Conservation (phyloP, 2,329 filamentous ascomycete genomes). For the Coleophoma crateriformis region DNA sequence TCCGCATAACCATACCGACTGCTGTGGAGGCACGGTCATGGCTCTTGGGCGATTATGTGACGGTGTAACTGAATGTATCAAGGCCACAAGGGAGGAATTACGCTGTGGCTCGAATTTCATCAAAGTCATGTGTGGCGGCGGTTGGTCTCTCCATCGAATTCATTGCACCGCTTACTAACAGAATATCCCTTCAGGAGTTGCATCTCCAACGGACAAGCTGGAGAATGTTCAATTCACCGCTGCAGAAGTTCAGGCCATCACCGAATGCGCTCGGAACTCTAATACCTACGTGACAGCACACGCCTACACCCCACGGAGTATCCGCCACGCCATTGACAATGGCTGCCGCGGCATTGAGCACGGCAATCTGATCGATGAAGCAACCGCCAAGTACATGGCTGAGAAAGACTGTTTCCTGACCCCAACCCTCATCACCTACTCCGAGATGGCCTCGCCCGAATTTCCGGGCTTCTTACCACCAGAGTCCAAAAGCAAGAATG, state of each 20-base stretch:
- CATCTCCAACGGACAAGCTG: constrained; percentile 47
- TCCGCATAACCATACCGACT: constrained; percentile 36
- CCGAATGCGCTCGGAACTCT: constrained; percentile 39
- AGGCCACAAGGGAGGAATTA: constrained; percentile 46
- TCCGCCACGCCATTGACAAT: constrained; percentile 48
- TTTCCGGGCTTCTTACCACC: constrained; percentile 38
- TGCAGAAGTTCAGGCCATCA: constrained; percentile 49
- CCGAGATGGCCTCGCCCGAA: constrained; percentile 38
- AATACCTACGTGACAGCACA: constrained; percentile 52
- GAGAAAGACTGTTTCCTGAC: constrained; percentile 42
- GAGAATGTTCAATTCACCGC: constrained; percentile 50
- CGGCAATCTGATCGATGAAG: constrained; percentile 56
- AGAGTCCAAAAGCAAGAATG: constrained; percentile 42
- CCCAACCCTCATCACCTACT: constrained; percentile 47
- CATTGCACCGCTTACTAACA: no score
- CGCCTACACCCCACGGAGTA: constrained; percentile 48
- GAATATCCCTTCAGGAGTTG: constrained; percentile 31
- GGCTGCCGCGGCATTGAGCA: constrained; percentile 53
- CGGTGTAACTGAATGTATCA: constrained; percentile 48
- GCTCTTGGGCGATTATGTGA: constrained; percentile 42
- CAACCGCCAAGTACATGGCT: constrained; percentile 45
- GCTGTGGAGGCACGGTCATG: constrained; percentile 39
- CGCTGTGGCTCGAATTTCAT: constrained; percentile 53
- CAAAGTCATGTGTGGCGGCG: constrained; percentile 56
- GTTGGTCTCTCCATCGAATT: no score